Percentiles rank a stretch among this genome's conserved stretches.
phyloP scores from a whole-genome alignment of 2,329 filamentous ascomycete species.

The Immersiporthe knoxdaviesiana region DNA sequence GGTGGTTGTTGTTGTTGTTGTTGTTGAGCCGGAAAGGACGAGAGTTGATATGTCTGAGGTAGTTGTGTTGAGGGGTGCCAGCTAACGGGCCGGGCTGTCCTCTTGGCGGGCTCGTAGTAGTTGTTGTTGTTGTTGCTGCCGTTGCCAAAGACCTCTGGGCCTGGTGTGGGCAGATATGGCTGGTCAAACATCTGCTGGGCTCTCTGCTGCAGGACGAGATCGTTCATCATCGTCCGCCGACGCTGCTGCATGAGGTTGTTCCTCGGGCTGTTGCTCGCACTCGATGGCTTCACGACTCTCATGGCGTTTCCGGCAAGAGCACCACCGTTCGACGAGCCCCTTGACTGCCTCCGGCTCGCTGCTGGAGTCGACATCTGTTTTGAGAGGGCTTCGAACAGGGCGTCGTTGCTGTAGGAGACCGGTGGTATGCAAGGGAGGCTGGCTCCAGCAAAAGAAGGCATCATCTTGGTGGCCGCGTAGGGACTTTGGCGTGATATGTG shows the following conservation, averaged over 20 bases:
- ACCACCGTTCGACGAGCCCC: slow-evolving; percentile 53
- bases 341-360: slow-evolving; percentile 53
- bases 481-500: slow-evolving; percentile 7
- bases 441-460: slow-evolving; percentile 42
- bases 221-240: slow-evolving; percentile 61
- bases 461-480: slow-evolving; percentile 30
- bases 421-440: slow-evolving; percentile 38
- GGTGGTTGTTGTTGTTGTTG: slow-evolving; percentile 28
- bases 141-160: slow-evolving; percentile 39
- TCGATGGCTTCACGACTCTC: slow-evolving; percentile 67
- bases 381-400: slow-evolving; percentile 55
- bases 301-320: slow-evolving; percentile 55
- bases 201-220: slow-evolving; percentile 49
- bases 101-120: slow-evolving; percentile 41
- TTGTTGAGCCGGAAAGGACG: slow-evolving; percentile 27
- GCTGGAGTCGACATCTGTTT: slow-evolving; percentile 55
- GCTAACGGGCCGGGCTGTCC: slow-evolving; percentile 65
- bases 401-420: slow-evolving; percentile 44
- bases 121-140: background rate
- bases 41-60: slow-evolving; percentile 42
- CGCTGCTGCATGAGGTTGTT: slow-evolving; percentile 52
- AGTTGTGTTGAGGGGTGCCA: slow-evolving; percentile 72
- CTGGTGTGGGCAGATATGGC: slow-evolving; percentile 42
- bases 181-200: slow-evolving; percentile 54
- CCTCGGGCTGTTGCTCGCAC: slow-evolving; percentile 71